Conservation (phyloP, 768 basidiomycete genomes). For the Rubroboletus satanas region DNA sequence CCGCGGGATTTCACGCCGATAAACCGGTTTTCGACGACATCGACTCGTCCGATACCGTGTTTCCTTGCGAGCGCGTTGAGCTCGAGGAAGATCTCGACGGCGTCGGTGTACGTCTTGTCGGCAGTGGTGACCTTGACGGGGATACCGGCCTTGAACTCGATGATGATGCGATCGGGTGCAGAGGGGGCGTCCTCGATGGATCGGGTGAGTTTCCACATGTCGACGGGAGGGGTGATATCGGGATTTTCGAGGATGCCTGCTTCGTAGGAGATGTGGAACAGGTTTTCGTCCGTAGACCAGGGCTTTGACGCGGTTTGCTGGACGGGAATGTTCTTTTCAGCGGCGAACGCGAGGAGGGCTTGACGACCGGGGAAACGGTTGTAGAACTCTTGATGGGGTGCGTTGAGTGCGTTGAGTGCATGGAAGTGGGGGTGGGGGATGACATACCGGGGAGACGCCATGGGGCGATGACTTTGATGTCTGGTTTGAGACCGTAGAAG, state of each 20-base stretch:
- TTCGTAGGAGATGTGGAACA: conserved; percentile 99
- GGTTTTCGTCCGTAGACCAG: conserved; percentile 99
- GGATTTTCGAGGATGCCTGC: conserved; percentile 99
- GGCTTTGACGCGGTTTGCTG: conserved; percentile 94
- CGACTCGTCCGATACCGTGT: conserved; percentile 95
- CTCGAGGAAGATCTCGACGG: conserved; percentile 88
- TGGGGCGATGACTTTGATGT: conserved; percentile 98
- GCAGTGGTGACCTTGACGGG: conserved; percentile 73
- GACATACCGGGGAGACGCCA: conserved; percentile 87
- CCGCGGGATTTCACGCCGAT: conserved; percentile 99
- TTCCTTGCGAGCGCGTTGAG: conserved; percentile 91
- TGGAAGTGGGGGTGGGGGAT: neutral
- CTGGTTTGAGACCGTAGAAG: conserved; percentile 97
- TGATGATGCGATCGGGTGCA: conserved; percentile 71
- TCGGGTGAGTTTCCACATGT: conserved; percentile 99
- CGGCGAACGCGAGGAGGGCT: conserved; percentile 87
- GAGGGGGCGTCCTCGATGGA: conserved; percentile 79
- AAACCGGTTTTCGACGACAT: conserved; percentile 99
- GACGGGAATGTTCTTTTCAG: conserved; percentile 85
- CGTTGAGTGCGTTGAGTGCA: neutral
- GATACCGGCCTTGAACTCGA: conserved; percentile 85
- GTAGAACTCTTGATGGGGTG: conserved; percentile 73
- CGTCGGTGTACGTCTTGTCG: conserved; percentile 76
- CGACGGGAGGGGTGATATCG: conserved; percentile 84
- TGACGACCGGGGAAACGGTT: conserved; percentile 94